Percentiles rank a stretch among this genome's conserved stretches.
phyloP scores from a whole-genome alignment of 164 flowering plant species.

The Platanus orientalis region DNA sequence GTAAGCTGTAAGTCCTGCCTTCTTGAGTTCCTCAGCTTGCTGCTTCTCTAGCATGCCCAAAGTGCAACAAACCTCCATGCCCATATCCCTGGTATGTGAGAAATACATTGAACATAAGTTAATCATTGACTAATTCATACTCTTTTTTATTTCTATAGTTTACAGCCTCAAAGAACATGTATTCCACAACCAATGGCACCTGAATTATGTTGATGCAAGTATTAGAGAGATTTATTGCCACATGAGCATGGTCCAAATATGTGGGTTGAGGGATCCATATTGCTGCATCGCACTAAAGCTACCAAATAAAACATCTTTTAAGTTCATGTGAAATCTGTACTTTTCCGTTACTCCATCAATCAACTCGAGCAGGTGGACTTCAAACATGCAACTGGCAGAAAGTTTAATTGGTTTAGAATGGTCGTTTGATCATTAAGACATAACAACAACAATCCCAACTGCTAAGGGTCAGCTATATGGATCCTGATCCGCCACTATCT shows the following conservation, averaged over 20 bases:
- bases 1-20: constrained; percentile 97
- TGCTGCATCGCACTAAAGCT: background rate
- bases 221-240: background rate
- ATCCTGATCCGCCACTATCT: too few relatives aligned
- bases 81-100: constrained; percentile 62
- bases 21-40: constrained; percentile 87
- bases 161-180: background rate
- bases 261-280: background rate
- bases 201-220: background rate
- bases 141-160: background rate
- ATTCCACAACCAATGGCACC: background rate
- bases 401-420: too few relatives aligned
- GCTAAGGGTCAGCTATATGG: too few relatives aligned
- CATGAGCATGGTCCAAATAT: background rate
- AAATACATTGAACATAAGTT: background rate
- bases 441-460: too few relatives aligned
- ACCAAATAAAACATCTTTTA: too few relatives aligned
- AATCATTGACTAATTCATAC: background rate
- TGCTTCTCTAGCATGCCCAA: constrained; percentile 98
- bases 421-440: too few relatives aligned
- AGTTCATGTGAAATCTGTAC: background rate
- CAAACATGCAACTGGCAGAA: too few relatives aligned
- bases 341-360: background rate
- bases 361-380: background rate
- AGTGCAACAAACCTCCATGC: constrained; percentile 99